Conservation (phyloP, 1,284 basidiomycete genomes). For the Singerocomus inundabilis region DNA sequence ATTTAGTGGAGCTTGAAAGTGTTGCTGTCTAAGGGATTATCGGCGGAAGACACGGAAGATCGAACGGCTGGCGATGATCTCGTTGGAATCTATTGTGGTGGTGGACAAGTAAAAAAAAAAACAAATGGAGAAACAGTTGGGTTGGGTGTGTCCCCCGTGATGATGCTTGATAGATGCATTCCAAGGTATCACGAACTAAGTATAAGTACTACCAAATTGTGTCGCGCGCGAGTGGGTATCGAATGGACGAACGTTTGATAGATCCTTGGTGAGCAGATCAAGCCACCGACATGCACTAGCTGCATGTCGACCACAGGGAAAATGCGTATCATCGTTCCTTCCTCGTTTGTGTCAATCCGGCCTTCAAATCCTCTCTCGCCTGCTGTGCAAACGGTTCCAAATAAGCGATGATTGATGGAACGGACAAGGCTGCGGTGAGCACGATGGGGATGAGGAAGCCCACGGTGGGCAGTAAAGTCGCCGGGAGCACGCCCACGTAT, state of each 20-base stretch:
- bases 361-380: constrained; percentile 34
- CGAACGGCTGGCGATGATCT: constrained; percentile 12
- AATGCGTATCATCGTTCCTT: constrained; percentile 23
- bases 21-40: constrained; percentile 35
- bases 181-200: not conserved
- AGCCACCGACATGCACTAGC: constrained; percentile 23
- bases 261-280: constrained; percentile 8
- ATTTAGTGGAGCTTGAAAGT: constrained; percentile 65
- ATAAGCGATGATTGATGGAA: constrained; percentile 32
- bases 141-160: constrained; percentile 1
- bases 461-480: constrained; percentile 48
- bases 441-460: constrained; percentile 37
- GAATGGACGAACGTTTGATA: constrained; percentile 5
- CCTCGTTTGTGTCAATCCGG: not conserved
- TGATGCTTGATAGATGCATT: too few relatives aligned
- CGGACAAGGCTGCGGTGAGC: constrained; percentile 28
- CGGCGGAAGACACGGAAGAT: not conserved
- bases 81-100: constrained; percentile 20
- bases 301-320: constrained; percentile 26
- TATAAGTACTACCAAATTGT: constrained; percentile 10
- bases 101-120: not conserved
- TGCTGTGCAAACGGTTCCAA: constrained; percentile 35
- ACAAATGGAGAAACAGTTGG: not conserved
- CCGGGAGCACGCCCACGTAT: constrained; percentile 56
- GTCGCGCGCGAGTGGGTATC: constrained; percentile 5